Evolutionary conservation across 2,329 filamentous ascomycete genomes (phyloP).

Genomic region (Phoma sp.): DNA sequence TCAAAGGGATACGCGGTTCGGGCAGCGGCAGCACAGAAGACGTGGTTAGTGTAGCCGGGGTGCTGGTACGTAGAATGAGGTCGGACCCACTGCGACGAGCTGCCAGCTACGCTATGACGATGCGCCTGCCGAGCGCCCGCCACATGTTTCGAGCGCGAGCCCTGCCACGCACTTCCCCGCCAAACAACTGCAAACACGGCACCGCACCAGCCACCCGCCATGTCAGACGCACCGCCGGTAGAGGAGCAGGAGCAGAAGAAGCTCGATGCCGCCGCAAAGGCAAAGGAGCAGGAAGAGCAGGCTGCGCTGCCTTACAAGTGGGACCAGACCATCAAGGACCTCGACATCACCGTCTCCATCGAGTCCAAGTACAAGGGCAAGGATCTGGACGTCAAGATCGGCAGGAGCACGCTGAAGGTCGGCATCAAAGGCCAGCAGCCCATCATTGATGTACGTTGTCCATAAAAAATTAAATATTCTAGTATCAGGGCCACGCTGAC

Average conservation of each 20-base stretch:
- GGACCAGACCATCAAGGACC: conserved; percentile 88
- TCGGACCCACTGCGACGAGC: conserved; percentile 18
- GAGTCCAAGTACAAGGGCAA: conserved; percentile 82
- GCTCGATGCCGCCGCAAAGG: conserved; percentile 65
- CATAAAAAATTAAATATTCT: no score
- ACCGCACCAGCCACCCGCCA: conserved; percentile 24
- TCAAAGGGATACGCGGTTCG: conserved; percentile 15
- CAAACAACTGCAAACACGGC: conserved; percentile 9
- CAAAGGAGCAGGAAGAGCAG: conserved; percentile 85
- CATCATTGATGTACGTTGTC: conserved; percentile 72
- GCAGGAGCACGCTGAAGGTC: conserved; percentile 77
- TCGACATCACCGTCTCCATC: conserved; percentile 79
- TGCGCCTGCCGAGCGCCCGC: conserved; percentile 17
- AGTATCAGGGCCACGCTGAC: conserved; percentile 3
- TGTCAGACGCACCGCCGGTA: conserved; percentile 56
- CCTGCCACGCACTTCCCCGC: conserved; percentile 10
- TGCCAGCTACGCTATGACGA: conserved; percentile 29
- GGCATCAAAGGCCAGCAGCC: conserved; percentile 88
- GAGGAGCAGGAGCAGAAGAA: conserved; percentile 63
- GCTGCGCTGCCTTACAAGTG: conserved; percentile 94
- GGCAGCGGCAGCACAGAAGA: conserved; percentile 20
- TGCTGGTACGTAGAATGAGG: conserved; percentile 11
- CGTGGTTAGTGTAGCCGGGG: conserved; percentile 17
- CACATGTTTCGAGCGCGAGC: conserved; percentile 14
- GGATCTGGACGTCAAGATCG: conserved; percentile 83